Percentiles rank a stretch among this genome's conserved stretches.
These are phyloP conservation scores for Penicillium sclerotigenum DNA, from an alignment of 2,329 filamentous ascomycete genomes.

Conservation along the genomic window DNA sequence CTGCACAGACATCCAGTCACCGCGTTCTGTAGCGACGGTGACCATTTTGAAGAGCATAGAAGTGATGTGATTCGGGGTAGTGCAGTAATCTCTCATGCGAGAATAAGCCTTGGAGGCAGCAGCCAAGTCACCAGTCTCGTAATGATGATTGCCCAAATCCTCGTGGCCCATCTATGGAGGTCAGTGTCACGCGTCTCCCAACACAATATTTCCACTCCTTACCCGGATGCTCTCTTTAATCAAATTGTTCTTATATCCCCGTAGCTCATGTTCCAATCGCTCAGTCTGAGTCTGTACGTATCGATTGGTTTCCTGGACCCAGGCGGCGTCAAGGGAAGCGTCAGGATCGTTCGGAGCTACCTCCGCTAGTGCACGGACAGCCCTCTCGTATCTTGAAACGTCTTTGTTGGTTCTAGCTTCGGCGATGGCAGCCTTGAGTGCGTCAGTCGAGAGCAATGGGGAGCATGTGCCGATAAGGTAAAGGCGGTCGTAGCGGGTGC, in stretches of 20 bases:
- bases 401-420: slow-evolving; percentile 77
- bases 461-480: slow-evolving; percentile 77
- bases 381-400: slow-evolving; percentile 65
- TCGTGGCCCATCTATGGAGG: slow-evolving; percentile 79
- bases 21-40: slow-evolving; percentile 69
- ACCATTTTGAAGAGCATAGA: slow-evolving; percentile 79
- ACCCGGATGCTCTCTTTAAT: slow-evolving; percentile 96
- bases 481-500: slow-evolving; percentile 77
- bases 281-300: slow-evolving; percentile 67
- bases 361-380: slow-evolving; percentile 62
- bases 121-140: slow-evolving; percentile 70
- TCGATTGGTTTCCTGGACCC: slow-evolving; percentile 67
- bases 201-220: slow-evolving; percentile 26
- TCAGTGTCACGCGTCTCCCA: slow-evolving; percentile 1
- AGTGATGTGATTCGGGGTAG: slow-evolving; percentile 74
- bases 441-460: slow-evolving; percentile 71
- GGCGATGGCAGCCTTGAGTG: slow-evolving; percentile 70
- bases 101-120: slow-evolving; percentile 73
- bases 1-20: slow-evolving; percentile 70
- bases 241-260: slow-evolving; percentile 92
- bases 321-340: slow-evolving; percentile 64
- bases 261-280: slow-evolving; percentile 79
- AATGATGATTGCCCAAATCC: slow-evolving; percentile 80
- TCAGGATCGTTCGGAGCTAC: slow-evolving; percentile 67
- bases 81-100: slow-evolving; percentile 88